Percentiles rank a stretch among this genome's conserved stretches.
Evolutionary conservation across 2,329 filamentous ascomycete genomes (phyloP).

Genomic region (Epichloe coenophiala): DNA sequence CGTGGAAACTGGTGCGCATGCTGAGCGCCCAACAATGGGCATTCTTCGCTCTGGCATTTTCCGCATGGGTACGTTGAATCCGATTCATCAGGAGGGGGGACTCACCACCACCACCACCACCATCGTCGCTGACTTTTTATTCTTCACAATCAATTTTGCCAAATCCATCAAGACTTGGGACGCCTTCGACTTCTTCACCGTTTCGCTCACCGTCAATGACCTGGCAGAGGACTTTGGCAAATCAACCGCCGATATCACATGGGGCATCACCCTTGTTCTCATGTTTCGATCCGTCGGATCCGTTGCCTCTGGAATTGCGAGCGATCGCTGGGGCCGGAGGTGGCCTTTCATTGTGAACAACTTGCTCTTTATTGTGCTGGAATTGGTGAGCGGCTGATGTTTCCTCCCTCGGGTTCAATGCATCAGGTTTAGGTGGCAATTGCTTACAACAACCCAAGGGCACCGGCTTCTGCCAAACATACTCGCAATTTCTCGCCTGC

Average conservation of each 20-base stretch:
- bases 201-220: conserved; percentile 43
- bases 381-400: conserved; percentile 41
- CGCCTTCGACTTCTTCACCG: conserved; percentile 54
- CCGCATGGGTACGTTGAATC: conserved; percentile 35
- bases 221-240: conserved; percentile 39
- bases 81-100: not conserved
- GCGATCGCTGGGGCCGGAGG: conserved; percentile 44
- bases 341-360: conserved; percentile 71
- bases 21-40: conserved; percentile 38
- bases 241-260: conserved; percentile 44
- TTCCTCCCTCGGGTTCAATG: not conserved
- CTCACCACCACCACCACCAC: too few relatives aligned
- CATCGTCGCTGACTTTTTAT: not conserved
- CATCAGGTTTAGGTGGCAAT: too few relatives aligned
- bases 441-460: conserved; percentile 24
- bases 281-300: conserved; percentile 47
- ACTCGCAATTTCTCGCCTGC: conserved; percentile 59
- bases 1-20: conserved; percentile 33
- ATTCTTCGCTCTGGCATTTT: conserved; percentile 41
- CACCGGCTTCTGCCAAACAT: conserved; percentile 57
- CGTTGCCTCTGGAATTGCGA: conserved; percentile 38
- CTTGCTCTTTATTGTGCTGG: conserved; percentile 55
- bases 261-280: conserved; percentile 50
- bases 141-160: not conserved
- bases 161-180: conserved; percentile 37